Base-by-base conservation (phyloP, 331 rosid genomes). In the Phaseolus coccineus region DNA sequence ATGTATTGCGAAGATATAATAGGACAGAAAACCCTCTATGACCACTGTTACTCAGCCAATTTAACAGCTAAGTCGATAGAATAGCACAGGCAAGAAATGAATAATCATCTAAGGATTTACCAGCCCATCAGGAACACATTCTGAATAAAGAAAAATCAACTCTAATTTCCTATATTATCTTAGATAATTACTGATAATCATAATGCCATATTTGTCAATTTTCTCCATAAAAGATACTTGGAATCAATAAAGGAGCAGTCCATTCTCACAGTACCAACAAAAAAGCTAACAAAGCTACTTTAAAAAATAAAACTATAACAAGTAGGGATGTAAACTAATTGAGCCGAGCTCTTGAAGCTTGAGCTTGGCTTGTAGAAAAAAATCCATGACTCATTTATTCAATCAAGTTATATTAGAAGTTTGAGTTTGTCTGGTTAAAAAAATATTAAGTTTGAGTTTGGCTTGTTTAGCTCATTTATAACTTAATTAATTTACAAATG, bases 71-170 rank as follows among this genome's bases (percentile, higher is more conserved):
- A 70, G 51, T n/a, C 51, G 1, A 11, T 6, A 59, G 73, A 77
- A 71, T 55, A 53, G 27, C 48, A 69, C 63, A 53, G 73, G 31
- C 80, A 71, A 66, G 74, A 82, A 76, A 69, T 61, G 47, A n/a
- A 75, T 58, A 78, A 59, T 31, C 27, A 51, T 10, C 77, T 8
- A 75, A 67, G 69, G 37, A 48, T 24, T 55, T 57, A 35, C 27
- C 40, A 39, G 61, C 51, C 64, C n/a, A 40, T 3, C 63, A 42
- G 52, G 40, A 42, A 35, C 33, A 58, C 47, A 58, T 67, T 74
- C 77, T 57, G 72, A 35, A 47, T 68, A 65, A 46, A 57, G 55
- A 24, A 7, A 78, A 47, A 46, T 66, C 37, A 48, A 37, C 42
- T 73, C 73, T 30, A 67, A 14, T 19, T 19, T 39, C 73, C 68